Evolutionary conservation across 257 asterid species (phyloP).

Genomic region (Solanum etuberosum): DNA sequence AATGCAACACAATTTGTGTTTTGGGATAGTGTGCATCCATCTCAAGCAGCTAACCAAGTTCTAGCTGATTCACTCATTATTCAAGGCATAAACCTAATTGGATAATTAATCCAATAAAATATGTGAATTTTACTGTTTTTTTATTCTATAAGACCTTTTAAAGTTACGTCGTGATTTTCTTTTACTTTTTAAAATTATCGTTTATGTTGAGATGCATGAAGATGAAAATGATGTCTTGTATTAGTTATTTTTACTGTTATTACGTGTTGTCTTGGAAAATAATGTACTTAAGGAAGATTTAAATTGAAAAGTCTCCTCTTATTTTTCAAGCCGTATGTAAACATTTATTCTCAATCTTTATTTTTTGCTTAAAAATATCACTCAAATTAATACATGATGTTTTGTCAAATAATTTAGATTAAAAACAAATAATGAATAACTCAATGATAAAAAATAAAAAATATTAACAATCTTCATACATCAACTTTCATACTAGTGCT

Average conservation of each 20-base stretch:
- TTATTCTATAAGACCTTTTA: background rate
- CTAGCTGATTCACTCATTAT: slow-evolving; percentile 56
- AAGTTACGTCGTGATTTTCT: background rate
- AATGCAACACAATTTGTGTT: slow-evolving; percentile 74
- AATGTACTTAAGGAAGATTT: background rate
- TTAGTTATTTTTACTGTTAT: background rate
- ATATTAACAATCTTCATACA: background rate
- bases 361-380: no score
- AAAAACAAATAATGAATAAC: no score
- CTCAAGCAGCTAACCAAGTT: slow-evolving; percentile 74
- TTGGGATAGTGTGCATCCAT: slow-evolving; percentile 97
- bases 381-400: no score
- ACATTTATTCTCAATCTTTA: background rate
- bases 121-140: background rate
- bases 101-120: slow-evolving; percentile 14
- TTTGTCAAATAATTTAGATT: no score
- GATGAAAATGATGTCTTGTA: background rate
- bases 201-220: background rate
- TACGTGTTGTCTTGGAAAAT: background rate
- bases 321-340: background rate
- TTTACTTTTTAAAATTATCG: background rate
- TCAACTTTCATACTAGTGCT: background rate
- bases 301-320: background rate
- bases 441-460: background rate
- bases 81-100: slow-evolving; percentile 61